Conservation (phyloP, 441 rosid species). For the Pelargonium myrrhifolium region DNA sequence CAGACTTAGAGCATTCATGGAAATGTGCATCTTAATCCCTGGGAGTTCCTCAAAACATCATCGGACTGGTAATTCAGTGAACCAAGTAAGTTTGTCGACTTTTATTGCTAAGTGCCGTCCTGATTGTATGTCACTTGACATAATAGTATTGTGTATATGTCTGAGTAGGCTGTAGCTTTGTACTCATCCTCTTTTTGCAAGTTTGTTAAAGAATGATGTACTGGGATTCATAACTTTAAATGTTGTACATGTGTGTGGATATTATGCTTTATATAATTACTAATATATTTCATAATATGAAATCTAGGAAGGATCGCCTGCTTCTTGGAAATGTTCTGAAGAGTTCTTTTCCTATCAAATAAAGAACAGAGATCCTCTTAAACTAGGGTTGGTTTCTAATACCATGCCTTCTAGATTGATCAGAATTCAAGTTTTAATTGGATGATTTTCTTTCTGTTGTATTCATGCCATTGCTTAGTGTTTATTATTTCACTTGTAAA, state of each 20-base stretch:
- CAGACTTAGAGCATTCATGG: constrained; percentile 91
- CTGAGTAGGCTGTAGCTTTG: not conserved
- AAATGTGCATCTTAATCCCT: constrained; percentile 78
- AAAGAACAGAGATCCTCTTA: constrained; percentile 86
- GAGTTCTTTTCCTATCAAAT: constrained; percentile 72
- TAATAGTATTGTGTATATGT: not conserved
- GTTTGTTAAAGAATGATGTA: not conserved
- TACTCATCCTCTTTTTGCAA: not conserved
- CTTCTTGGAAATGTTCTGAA: constrained; percentile 97
- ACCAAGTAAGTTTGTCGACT: constrained; percentile 45
- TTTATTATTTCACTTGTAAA: not conserved
- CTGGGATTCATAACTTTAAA: not conserved
- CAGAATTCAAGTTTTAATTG: not conserved
- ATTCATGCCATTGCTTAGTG: constrained; percentile 3
- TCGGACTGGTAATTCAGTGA: constrained; percentile 20
- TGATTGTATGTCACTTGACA: not conserved
- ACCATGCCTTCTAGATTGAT: constrained; percentile 13
- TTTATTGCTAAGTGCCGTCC: constrained; percentile 4
- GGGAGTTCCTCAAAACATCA: constrained; percentile 60
- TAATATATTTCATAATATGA: constrained; percentile 13
- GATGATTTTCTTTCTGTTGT: not conserved
- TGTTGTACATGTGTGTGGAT: not conserved
- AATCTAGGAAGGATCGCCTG: constrained; percentile 72
- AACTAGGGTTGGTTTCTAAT: constrained; percentile 54
- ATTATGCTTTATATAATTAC: not conserved